Conservation (phyloP, 2,329 filamentous ascomycete genomes). For the Laburnicola sp. region DNA sequence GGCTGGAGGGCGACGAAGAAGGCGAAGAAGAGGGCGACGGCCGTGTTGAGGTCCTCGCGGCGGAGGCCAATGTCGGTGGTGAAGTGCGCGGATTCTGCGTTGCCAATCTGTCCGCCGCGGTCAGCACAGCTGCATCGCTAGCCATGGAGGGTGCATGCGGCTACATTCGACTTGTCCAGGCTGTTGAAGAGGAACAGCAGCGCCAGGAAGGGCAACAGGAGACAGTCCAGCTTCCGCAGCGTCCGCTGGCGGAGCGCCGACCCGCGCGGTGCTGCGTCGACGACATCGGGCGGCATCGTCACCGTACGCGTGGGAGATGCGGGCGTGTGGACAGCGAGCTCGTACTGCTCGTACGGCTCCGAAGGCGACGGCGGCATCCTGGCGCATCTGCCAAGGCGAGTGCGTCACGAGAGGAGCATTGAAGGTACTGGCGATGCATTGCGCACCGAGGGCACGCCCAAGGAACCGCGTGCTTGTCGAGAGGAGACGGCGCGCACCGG, state of each 20-base stretch:
- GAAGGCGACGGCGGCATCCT: constrained; percentile 1
- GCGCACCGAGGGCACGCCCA: not conserved
- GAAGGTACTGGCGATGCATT: not conserved
- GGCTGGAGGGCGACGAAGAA: constrained; percentile 63
- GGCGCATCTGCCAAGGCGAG: constrained; percentile 1
- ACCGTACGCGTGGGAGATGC: no score
- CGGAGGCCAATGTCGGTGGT: constrained; percentile 58
- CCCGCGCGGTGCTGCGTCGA: constrained; percentile 8
- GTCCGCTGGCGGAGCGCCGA: constrained; percentile 42
- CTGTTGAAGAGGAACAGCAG: constrained; percentile 58
- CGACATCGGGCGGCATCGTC: constrained; percentile 13
- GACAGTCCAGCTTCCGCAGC: constrained; percentile 54
- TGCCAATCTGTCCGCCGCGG: constrained; percentile 49
- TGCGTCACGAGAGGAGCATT: constrained; percentile 1
- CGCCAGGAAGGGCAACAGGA: constrained; percentile 57
- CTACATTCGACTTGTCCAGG: constrained; percentile 55
- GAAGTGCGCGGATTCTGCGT: constrained; percentile 62
- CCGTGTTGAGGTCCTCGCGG: constrained; percentile 58
- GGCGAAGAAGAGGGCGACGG: constrained; percentile 61
- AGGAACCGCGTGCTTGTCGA: no score
- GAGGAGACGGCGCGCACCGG: no score
- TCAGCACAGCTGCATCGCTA: not conserved
- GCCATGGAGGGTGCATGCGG: not conserved
- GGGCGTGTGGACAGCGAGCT: not conserved
- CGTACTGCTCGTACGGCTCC: constrained; percentile 5